A percentile compares a stretch with the other conserved stretches of the same genome.
Evolutionary conservation across 176 grass and related monocot genomes (phyloP).

Genomic region (Canna indica): DNA sequence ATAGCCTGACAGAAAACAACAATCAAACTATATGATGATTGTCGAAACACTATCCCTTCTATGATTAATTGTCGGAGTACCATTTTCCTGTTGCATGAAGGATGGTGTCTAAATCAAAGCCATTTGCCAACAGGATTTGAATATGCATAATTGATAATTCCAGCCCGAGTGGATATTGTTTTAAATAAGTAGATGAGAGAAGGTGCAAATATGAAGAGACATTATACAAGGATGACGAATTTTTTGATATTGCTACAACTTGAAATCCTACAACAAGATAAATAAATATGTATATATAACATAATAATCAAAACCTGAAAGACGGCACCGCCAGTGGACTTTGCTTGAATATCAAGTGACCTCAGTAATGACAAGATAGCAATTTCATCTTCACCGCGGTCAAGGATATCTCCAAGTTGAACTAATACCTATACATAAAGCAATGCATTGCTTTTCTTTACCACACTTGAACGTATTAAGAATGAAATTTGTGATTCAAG

Average conservation of each 20-base stretch:
- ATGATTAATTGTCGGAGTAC: background rate
- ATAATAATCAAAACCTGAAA: constrained; percentile 61
- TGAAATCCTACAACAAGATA: background rate
- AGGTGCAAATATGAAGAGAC: background rate
- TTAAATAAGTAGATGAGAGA: background rate
- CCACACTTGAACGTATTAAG: background rate
- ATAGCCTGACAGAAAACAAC: no score
- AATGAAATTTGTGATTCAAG: background rate
- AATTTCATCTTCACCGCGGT: constrained; percentile 81
- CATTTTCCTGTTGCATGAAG: background rate
- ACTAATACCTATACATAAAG: constrained; percentile 46
- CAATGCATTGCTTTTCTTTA: no score
- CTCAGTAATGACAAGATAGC: constrained; percentile 78
- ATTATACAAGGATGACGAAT: background rate
- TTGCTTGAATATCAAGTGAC: constrained; percentile 54
- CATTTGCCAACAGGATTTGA: background rate
- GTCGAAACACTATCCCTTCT: background rate
- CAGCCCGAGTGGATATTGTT: background rate
- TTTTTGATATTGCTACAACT: background rate
- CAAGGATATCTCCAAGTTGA: constrained; percentile 93
- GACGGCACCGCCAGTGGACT: constrained; percentile 77
- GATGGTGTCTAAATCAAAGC: background rate
- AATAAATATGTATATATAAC: background rate
- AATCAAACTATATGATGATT: background rate
- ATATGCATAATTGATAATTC: background rate